Evolutionary conservation across 2,329 filamentous ascomycete genomes (phyloP), one percentile per base, ranked within the genome.

Genomic region (Didymosphaeria variabile): DNA sequence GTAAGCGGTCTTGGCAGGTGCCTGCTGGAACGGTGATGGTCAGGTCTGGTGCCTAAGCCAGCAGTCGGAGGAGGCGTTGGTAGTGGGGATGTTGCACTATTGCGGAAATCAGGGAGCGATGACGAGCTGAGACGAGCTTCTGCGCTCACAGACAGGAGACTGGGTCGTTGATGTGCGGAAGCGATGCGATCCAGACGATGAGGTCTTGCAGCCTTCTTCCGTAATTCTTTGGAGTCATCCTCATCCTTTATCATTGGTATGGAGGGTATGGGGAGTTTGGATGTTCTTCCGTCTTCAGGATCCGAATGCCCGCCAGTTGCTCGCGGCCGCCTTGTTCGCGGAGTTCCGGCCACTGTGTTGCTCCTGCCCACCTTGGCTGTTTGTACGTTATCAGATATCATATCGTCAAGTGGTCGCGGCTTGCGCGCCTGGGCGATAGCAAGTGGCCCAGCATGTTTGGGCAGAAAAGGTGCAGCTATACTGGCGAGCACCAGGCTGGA

Each of bases 371-470:
- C 82, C 75, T 87, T 89, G 71, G 83, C 84, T 66, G 78, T 81
- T 75, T 79, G 82, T 59, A 77, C 80, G 38, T 85, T 80, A 68
- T 91, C 89, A 50, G 86, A 85, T 70, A 89, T 86, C 46, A 85
- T 84, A 69, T 90, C 85, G 65, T 86, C 84, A 9, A 85, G 80
- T 5, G 86, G 86, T 65, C 91, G 86, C 19, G 91, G 91, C 77
- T 91, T 92, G 62, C 91, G 85, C 49, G 92, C 91, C 79, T 95
- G 92, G 19, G 91, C 91, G 71, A 95, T 88, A 49, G 92, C 92
- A 57, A 95, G 83, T 17, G 92, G 92, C 0, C 92, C 92, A 34
- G 90, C 91, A 86, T 90, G 92, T 74, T 84, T 85, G n/a, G 91
- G 90, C 19, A 95, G 84, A 66, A 90, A 85, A 13, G 92, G 92